A percentile compares a stretch with the other conserved stretches of the same genome.
Conservation (phyloP, 2,329 filamentous ascomycete species). For the Anthostomella pinea region DNA sequence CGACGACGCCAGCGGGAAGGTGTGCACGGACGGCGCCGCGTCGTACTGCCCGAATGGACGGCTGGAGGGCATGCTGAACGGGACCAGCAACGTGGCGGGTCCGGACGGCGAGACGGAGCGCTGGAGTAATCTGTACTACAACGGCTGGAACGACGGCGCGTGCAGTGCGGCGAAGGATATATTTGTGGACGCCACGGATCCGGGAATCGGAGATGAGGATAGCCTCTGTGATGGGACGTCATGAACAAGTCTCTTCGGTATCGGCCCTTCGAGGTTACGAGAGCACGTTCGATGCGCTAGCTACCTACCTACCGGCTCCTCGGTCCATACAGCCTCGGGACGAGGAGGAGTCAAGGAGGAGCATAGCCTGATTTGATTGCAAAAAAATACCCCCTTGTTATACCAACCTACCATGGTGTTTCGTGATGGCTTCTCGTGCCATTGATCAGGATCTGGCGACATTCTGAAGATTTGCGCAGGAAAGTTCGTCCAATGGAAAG, state of each 20-base stretch:
- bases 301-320: slow-evolving; percentile 1
- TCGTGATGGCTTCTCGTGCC: too few species aligned
- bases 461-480: too few species aligned
- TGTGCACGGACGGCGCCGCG: slow-evolving; percentile 5
- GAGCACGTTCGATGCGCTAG: too few species aligned
- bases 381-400: too few species aligned
- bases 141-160: slow-evolving; percentile 32
- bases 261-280: too few species aligned
- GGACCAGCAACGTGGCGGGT: slow-evolving; percentile 14
- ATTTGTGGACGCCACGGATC: slow-evolving; percentile 19
- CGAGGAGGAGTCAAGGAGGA: too few species aligned
- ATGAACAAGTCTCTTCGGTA: too few species aligned
- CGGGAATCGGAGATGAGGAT: slow-evolving; percentile 20
- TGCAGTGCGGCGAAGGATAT: slow-evolving; percentile 22
- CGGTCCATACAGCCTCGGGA: too few species aligned
- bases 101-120: slow-evolving; percentile 8
- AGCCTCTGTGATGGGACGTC: slow-evolving; percentile 12
- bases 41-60: slow-evolving; percentile 22
- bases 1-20: slow-evolving; percentile 7
- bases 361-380: too few species aligned
- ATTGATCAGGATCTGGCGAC: too few species aligned
- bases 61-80: slow-evolving; percentile 12
- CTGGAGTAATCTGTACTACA: slow-evolving; percentile 26
- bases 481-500: too few species aligned
- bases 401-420: too few species aligned